Conservation (phyloP, 1,284 basidiomycete genomes). For the Tilletia setariae region DNA sequence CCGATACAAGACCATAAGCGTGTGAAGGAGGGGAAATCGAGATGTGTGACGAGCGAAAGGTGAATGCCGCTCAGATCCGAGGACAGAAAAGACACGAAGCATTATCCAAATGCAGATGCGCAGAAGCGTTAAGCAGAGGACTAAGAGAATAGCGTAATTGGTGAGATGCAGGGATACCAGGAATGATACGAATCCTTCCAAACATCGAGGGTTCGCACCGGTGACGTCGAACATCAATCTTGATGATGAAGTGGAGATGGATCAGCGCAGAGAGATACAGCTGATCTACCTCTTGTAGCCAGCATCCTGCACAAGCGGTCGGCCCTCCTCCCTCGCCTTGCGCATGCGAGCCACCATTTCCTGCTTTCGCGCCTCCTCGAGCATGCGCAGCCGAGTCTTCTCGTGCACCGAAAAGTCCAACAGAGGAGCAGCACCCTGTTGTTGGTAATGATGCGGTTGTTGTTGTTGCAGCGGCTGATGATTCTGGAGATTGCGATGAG, state of each 20-base stretch:
- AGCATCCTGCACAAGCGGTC: conserved; percentile 8
- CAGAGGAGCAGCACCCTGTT: background rate
- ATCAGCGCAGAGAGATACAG: background rate
- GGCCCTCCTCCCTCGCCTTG: conserved; percentile 7
- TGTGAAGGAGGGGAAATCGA: too few species aligned
- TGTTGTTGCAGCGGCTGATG: background rate
- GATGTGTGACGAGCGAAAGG: too few species aligned
- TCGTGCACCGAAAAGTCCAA: conserved; percentile 1
- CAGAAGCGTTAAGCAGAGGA: too few species aligned
- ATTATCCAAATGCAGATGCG: too few species aligned
- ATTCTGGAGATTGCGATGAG: background rate
- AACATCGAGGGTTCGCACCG: background rate
- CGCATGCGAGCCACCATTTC: conserved; percentile 3
- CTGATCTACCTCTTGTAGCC: background rate
- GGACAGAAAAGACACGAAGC: too few species aligned
- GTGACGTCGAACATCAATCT: background rate
- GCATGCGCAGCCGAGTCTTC: background rate
- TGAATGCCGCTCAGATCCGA: too few species aligned
- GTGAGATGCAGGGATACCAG: background rate
- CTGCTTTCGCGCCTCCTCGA: background rate
- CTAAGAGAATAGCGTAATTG: too few species aligned
- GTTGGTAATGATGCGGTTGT: background rate
- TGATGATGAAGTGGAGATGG: background rate
- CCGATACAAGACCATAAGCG: too few species aligned
- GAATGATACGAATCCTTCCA: too few species aligned